These are phyloP conservation scores for Ophiostoma sp. DNA, from an alignment of 2,329 filamentous ascomycete genomes.

Conservation along the genomic window DNA sequence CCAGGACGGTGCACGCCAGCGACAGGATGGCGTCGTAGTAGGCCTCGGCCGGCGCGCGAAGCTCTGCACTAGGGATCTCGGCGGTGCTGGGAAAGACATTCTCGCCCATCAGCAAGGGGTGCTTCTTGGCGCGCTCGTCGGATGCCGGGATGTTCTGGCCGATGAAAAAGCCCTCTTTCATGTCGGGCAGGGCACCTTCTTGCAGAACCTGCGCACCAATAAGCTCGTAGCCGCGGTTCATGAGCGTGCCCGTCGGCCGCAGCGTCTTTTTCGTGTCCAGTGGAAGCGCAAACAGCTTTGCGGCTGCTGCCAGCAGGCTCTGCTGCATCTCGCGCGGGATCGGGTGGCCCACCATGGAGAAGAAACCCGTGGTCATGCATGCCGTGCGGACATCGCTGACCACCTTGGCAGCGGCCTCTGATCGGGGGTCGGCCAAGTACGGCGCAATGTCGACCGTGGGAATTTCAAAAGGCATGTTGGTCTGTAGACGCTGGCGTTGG, in stretches of 20 bases:
- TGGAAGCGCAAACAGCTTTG: constrained; percentile 46
- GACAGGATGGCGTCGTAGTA: constrained; percentile 40
- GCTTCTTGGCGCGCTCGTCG: constrained; percentile 32
- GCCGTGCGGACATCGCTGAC: constrained; percentile 34
- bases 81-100: constrained; percentile 35
- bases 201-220: constrained; percentile 44
- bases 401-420: constrained; percentile 31
- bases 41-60: constrained; percentile 37
- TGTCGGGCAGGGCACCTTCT: constrained; percentile 41
- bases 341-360: constrained; percentile 32
- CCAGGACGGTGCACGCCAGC: constrained; percentile 40
- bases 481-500: not conserved
- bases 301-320: constrained; percentile 31
- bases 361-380: constrained; percentile 34
- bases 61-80: constrained; percentile 29
- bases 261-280: constrained; percentile 42
- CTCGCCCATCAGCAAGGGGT: constrained; percentile 40
- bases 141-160: constrained; percentile 36
- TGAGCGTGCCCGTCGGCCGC: constrained; percentile 25
- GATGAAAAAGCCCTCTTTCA: constrained; percentile 45
- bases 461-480: constrained; percentile 26
- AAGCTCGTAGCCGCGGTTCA: constrained; percentile 47
- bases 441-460: constrained; percentile 35
- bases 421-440: constrained; percentile 33
- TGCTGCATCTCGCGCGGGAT: constrained; percentile 29